Conservation (phyloP, 306 rosid species). For the Lupinus albus region DNA sequence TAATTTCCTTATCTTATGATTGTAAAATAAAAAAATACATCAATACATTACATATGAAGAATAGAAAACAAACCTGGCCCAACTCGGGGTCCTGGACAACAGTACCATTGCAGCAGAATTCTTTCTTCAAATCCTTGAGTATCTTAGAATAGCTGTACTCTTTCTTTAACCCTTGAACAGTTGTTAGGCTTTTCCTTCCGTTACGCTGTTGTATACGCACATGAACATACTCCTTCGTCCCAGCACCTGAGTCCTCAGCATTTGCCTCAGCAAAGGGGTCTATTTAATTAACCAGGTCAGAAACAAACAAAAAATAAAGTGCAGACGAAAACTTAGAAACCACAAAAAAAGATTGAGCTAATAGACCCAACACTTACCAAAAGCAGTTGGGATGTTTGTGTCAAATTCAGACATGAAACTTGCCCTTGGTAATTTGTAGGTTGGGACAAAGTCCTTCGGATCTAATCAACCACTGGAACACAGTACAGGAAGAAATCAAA, state of each 20-base stretch:
- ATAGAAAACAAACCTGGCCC: slow-evolving; percentile 55
- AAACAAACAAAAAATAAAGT: slow-evolving; percentile 7
- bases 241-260: slow-evolving; percentile 65
- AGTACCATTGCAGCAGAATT: slow-evolving; percentile 64
- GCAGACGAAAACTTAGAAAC: not conserved
- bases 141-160: slow-evolving; percentile 59
- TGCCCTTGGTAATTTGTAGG: slow-evolving; percentile 34
- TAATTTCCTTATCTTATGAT: not conserved
- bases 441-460: slow-evolving; percentile 26
- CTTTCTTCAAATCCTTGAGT: slow-evolving; percentile 61
- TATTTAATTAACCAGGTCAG: slow-evolving; percentile 37
- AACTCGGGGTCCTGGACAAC: slow-evolving; percentile 64
- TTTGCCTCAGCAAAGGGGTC: slow-evolving; percentile 70
- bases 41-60: not conserved
- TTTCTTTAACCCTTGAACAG: slow-evolving; percentile 61
- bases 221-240: slow-evolving; percentile 60
- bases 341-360: not conserved
- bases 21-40: not conserved
- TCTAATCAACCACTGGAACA: slow-evolving; percentile 41
- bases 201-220: slow-evolving; percentile 61
- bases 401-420: slow-evolving; percentile 66
- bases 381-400: slow-evolving; percentile 46
- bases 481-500: slow-evolving; percentile 30
- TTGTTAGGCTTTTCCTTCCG: slow-evolving; percentile 65
- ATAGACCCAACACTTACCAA: slow-evolving; percentile 44